Conservation (phyloP, 2,329 filamentous ascomycete genomes). For the Pseudocercospora cruenta region DNA sequence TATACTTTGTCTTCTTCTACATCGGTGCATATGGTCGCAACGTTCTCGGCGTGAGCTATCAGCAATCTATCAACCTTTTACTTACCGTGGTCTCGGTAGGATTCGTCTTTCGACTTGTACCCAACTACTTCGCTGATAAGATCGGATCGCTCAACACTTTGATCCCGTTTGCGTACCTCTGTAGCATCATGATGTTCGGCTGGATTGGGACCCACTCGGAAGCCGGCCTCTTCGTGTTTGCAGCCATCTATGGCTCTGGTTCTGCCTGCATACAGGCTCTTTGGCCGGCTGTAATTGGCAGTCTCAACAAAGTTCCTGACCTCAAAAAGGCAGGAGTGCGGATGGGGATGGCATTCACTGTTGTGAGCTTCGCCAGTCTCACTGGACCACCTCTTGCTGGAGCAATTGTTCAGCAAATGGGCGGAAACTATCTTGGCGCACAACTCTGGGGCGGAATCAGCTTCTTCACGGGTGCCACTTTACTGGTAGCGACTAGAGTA, state of each 20-base stretch:
- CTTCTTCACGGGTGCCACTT: slow-evolving; percentile 33
- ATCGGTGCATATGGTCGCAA: slow-evolving; percentile 45
- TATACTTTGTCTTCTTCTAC: slow-evolving; percentile 53
- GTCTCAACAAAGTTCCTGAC: slow-evolving; percentile 47
- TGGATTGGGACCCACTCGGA: slow-evolving; percentile 58
- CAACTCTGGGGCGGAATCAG: slow-evolving; percentile 50
- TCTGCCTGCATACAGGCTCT: slow-evolving; percentile 51
- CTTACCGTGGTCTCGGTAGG: slow-evolving; percentile 62
- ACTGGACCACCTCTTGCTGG: slow-evolving; percentile 54
- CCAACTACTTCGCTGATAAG: slow-evolving; percentile 58
- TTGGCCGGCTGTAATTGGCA: slow-evolving; percentile 49
- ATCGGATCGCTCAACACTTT: slow-evolving; percentile 61
- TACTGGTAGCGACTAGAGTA: slow-evolving; percentile 35
- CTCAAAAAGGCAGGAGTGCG: slow-evolving; percentile 51
- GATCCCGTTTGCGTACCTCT: slow-evolving; percentile 53
- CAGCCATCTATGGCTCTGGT: slow-evolving; percentile 50
- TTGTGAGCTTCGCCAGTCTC: slow-evolving; percentile 50
- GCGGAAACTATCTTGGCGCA: slow-evolving; percentile 49
- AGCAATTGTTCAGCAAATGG: slow-evolving; percentile 46
- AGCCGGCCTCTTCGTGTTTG: slow-evolving; percentile 48
- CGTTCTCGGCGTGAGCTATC: slow-evolving; percentile 50
- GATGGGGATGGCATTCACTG: slow-evolving; percentile 53
- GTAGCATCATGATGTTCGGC: slow-evolving; percentile 56
- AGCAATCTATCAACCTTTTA: slow-evolving; percentile 58
- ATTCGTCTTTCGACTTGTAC: slow-evolving; percentile 58